Evolutionary conservation across 306 rosid species (phyloP), one percentile per base, ranked within the genome.

Genomic region (Citrullus amarus): DNA sequence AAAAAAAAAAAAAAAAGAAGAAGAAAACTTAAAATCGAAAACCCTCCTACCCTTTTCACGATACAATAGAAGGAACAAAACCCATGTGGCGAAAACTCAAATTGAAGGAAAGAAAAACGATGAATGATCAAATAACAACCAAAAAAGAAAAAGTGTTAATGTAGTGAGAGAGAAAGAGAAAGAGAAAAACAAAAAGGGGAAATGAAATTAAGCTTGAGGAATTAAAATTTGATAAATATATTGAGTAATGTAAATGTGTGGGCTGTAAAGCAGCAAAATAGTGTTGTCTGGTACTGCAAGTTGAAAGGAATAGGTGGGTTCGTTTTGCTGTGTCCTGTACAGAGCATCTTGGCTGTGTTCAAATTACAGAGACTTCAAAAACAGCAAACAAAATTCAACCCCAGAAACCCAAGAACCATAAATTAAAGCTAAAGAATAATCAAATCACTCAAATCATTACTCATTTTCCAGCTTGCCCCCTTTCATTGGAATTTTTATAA

Each of bases 221-320:
- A 59, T 60, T 43, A 46, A 77, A 77, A 77, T 69, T 51, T 16
- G 60, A 65, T 16, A 65, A 8, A 15, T 32, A 36, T 65, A 69
- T 72, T 22, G 32, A 39, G 38, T 32, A 62, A 66, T 85, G 84
- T 81, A 96, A 62, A 76, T 85, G 84, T 82, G 97, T 90, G 88
- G 93, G 97, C 89, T 90, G 98, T 91, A 91, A 89, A 93, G 98
- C 88, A 81, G 93, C 80, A 90, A 84, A 88, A 80, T 81, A 48
- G 59, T 70, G 89, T 88, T 90, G 96, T 91, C 96, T 86, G 81
- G 80, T 89, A 87, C 88, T 78, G 90, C 97, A 86, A 92, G 87
- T 90, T 90, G 96, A 83, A 86, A 72, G 79, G 18, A 39, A 56
- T 55, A 20, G 50, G 66, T 76, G 65, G 79, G 86, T 79, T 90